phyloP scores from a whole-genome alignment of 2,329 filamentous ascomycete species.

The Botrytis pseudocinerea region DNA sequence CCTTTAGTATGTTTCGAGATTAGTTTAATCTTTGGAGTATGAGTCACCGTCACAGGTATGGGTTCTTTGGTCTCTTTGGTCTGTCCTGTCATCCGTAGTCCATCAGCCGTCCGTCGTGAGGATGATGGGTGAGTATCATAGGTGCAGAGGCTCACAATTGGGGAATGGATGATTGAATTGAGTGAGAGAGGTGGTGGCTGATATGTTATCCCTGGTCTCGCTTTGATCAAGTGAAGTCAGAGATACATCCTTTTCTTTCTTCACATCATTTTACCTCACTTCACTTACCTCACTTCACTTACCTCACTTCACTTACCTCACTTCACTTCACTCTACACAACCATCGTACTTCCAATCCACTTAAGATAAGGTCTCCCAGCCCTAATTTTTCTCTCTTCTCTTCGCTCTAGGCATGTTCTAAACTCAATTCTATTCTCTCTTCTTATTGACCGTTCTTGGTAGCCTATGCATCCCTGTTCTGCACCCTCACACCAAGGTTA shows the following conservation, averaged over 20 bases:
- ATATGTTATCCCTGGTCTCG: background rate
- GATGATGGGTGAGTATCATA: background rate
- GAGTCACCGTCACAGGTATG: background rate
- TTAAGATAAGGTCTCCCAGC: slow-evolving; percentile 5
- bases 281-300: background rate
- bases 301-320: no score
- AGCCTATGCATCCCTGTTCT: background rate
- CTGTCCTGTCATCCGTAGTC: no score
- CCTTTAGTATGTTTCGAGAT: background rate
- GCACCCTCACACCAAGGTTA: background rate
- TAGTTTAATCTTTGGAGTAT: background rate
- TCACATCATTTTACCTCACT: background rate
- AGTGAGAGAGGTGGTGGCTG: background rate
- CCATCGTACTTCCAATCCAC: background rate
- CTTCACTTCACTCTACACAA: background rate
- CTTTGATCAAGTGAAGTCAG: background rate
- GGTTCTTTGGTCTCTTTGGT: background rate
- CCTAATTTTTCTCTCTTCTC: background rate
- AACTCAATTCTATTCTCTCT: background rate
- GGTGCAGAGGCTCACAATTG: no score
- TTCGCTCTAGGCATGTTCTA: background rate
- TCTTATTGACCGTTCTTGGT: background rate
- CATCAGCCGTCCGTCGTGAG: background rate
- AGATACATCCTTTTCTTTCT: background rate
- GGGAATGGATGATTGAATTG: background rate